Percentiles rank a stretch among this genome's conserved stretches.
Evolutionary conservation across 768 basidiomycete species (phyloP).

Genomic region (Cubamyces sp.): DNA sequence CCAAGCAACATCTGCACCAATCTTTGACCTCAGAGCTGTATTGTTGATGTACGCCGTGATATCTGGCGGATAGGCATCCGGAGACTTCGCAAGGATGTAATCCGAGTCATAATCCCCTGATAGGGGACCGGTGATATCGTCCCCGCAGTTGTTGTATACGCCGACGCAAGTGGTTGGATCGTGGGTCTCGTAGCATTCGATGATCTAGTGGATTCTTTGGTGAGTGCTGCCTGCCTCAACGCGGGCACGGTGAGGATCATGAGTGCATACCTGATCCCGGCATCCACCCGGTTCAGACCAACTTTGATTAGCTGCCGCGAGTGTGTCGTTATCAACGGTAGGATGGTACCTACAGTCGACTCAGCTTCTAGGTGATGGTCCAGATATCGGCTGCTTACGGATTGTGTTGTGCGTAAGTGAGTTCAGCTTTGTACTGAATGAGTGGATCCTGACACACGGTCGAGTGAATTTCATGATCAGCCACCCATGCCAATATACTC

Average conservation of each 20-base stretch:
- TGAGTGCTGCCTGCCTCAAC: neutral
- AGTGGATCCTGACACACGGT: constrained; percentile 38
- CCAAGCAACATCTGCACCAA: constrained; percentile 50
- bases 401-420: constrained; percentile 56
- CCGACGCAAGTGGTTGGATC: constrained; percentile 53
- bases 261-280: constrained; percentile 51
- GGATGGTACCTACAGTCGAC: constrained; percentile 46
- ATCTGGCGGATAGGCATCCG: constrained; percentile 49
- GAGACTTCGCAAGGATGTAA: constrained; percentile 40
- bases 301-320: constrained; percentile 45
- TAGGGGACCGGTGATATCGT: constrained; percentile 52
- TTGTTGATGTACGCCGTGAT: constrained; percentile 36
- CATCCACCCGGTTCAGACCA: constrained; percentile 52
- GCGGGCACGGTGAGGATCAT: neutral
- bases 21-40: constrained; percentile 37
- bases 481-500: constrained; percentile 20
- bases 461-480: neutral
- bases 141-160: constrained; percentile 62
- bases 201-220: constrained; percentile 43
- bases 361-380: too few species aligned
- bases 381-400: constrained; percentile 31
- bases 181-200: constrained; percentile 50
- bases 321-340: constrained; percentile 47
- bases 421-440: constrained; percentile 59
- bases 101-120: constrained; percentile 55